Evolutionary conservation across 1,284 basidiomycete genomes (phyloP).

Genomic region (Inonotus hispidus): DNA sequence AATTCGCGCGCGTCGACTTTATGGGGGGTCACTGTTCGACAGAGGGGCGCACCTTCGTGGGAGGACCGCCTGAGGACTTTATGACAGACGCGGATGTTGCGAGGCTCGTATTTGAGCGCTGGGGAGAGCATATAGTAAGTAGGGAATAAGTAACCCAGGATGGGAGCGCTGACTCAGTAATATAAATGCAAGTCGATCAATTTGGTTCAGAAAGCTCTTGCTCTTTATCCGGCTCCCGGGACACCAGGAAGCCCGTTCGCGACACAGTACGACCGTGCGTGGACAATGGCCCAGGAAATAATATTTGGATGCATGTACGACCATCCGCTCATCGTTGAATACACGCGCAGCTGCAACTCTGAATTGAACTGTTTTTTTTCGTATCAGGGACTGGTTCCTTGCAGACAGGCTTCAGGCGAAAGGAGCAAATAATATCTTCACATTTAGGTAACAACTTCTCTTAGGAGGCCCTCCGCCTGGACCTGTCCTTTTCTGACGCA

Average conservation of each 20-base stretch:
- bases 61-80: conserved; percentile 34
- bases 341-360: too few relatives aligned
- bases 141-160: not conserved
- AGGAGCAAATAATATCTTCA: conserved; percentile 32
- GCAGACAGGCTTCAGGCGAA: conserved; percentile 30
- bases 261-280: conserved; percentile 38
- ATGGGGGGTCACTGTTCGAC: conserved; percentile 41
- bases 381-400: conserved; percentile 36
- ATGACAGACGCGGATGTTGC: conserved; percentile 37
- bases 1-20: conserved; percentile 36
- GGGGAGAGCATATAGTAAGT: conserved; percentile 35
- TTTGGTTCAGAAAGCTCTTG: conserved; percentile 32
- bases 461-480: not conserved
- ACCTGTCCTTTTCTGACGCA: not conserved
- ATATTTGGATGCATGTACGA: conserved; percentile 43
- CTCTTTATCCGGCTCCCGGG: conserved; percentile 36
- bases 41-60: conserved; percentile 38
- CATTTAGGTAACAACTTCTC: conserved; percentile 21
- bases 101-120: conserved; percentile 32
- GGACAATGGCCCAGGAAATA: conserved; percentile 37
- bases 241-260: conserved; percentile 33
- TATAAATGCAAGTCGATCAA: conserved; percentile 32
- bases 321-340: not conserved
- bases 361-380: too few relatives aligned
- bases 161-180: not conserved